phyloP scores from a whole-genome alignment of 805 yeast genomes.

The Suhomyces xylopsoci region DNA sequence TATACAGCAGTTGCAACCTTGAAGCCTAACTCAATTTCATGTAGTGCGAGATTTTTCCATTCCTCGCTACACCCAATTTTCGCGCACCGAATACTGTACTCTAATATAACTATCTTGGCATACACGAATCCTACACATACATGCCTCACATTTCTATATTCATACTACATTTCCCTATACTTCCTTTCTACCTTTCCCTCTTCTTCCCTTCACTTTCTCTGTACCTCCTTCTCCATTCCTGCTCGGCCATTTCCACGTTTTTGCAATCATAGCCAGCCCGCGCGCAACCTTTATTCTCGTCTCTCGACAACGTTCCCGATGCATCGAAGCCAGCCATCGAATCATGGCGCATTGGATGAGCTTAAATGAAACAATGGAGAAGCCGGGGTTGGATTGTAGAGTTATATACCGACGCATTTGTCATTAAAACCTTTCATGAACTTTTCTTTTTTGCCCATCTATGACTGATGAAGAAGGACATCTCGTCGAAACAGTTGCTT shows the following conservation, averaged over 20 bases:
- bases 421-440: not conserved
- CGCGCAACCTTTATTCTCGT: not conserved
- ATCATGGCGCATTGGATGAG: not conserved
- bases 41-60: not conserved
- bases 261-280: not conserved
- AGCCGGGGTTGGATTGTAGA: not conserved
- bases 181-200: too few species aligned
- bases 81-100: too few species aligned
- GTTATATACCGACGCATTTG: not conserved
- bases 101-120: too few species aligned
- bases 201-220: not conserved
- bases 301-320: not conserved
- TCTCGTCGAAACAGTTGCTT: constrained; percentile 18
- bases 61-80: too few species aligned
- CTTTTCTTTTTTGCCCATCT: not conserved
- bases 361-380: not conserved
- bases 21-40: not conserved
- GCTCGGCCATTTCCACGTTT: not conserved
- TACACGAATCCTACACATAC: too few species aligned
- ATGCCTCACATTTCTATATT: too few species aligned
- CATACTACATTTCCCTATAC: too few species aligned
- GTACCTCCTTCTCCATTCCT: not conserved
- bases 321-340: not conserved
- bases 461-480: constrained; percentile 8
- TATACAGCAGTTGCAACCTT: not conserved